Evolutionary conservation across 768 basidiomycete species (phyloP).

Genomic region (Phanerodontia chrysosporium): DNA sequence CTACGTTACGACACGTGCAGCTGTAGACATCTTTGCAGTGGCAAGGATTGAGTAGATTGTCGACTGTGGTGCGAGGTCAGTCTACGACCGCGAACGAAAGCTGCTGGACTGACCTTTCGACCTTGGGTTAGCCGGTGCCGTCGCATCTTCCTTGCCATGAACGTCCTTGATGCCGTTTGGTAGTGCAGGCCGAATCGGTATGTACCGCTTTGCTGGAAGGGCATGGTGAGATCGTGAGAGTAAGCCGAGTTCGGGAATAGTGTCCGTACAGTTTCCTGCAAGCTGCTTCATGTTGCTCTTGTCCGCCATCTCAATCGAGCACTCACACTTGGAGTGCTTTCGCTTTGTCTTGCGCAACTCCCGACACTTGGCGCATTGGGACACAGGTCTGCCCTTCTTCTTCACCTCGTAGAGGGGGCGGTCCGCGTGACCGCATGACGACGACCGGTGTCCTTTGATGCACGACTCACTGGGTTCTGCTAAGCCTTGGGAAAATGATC

Average conservation of each 20-base stretch:
- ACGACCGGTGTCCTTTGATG: conserved; percentile 66
- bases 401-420: conserved; percentile 80
- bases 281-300: conserved; percentile 8
- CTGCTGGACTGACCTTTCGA: too few relatives aligned
- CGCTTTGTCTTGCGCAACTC: conserved; percentile 37
- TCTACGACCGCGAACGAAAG: too few relatives aligned
- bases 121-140: conserved; percentile 37
- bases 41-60: too few relatives aligned
- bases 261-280: conserved; percentile 10
- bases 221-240: neutral
- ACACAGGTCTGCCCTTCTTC: conserved; percentile 58
- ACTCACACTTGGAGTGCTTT: conserved; percentile 17
- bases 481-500: neutral
- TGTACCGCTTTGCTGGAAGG: conserved; percentile 39
- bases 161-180: conserved; percentile 72
- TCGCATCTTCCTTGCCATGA: conserved; percentile 18
- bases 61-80: too few relatives aligned
- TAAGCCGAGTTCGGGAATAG: too few relatives aligned
- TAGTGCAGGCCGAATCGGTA: conserved; percentile 65
- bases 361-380: conserved; percentile 41
- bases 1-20: too few relatives aligned
- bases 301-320: neutral
- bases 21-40: too few relatives aligned
- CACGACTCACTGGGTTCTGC: conserved; percentile 66
- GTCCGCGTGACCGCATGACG: conserved; percentile 37